phyloP scores from a whole-genome alignment of 1,284 basidiomycete genomes.

The Sanghuangporus baumii region DNA sequence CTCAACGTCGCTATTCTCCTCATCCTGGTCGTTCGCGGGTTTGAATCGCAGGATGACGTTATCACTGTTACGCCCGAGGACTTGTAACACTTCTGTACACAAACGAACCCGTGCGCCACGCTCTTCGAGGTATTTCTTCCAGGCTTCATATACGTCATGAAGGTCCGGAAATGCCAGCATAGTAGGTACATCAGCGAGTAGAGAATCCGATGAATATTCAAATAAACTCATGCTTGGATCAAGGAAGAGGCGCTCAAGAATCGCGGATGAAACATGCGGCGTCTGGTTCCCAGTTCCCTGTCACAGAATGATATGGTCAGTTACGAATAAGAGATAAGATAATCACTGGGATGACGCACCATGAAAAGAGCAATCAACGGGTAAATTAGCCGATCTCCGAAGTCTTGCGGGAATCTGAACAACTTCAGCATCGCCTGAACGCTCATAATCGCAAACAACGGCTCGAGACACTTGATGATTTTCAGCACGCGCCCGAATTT shows the following conservation, averaged over 20 bases:
- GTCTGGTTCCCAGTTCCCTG: conserved; percentile 56
- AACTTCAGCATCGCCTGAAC: conserved; percentile 53
- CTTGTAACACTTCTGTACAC: conserved; percentile 15
- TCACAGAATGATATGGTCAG: neutral
- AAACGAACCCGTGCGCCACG: conserved; percentile 28
- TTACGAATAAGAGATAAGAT: neutral
- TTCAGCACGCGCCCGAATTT: conserved; percentile 53
- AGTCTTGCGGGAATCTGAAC: conserved; percentile 53
- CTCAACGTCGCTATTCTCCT: conserved; percentile 32
- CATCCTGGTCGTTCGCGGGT: conserved; percentile 23
- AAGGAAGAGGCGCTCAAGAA: conserved; percentile 52
- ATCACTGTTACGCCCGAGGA: conserved; percentile 19
- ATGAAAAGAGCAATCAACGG: conserved; percentile 55
- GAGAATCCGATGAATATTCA: conserved; percentile 30
- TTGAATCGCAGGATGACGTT: conserved; percentile 17
- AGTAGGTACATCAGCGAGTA: conserved; percentile 36
- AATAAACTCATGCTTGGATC: conserved; percentile 51
- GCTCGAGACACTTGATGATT: conserved; percentile 47
- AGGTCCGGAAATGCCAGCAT: conserved; percentile 38
- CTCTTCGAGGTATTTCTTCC: conserved; percentile 37
- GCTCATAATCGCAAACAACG: conserved; percentile 52
- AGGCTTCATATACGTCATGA: conserved; percentile 41
- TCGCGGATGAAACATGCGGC: conserved; percentile 51
- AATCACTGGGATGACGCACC: conserved; percentile 9
- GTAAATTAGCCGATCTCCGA: conserved; percentile 53